A percentile compares a stretch with the other conserved stretches of the same genome.
These are phyloP conservation scores for Cephalotrichum gorgonifer DNA, from an alignment of 2,329 filamentous ascomycete genomes.

Conservation along the genomic window DNA sequence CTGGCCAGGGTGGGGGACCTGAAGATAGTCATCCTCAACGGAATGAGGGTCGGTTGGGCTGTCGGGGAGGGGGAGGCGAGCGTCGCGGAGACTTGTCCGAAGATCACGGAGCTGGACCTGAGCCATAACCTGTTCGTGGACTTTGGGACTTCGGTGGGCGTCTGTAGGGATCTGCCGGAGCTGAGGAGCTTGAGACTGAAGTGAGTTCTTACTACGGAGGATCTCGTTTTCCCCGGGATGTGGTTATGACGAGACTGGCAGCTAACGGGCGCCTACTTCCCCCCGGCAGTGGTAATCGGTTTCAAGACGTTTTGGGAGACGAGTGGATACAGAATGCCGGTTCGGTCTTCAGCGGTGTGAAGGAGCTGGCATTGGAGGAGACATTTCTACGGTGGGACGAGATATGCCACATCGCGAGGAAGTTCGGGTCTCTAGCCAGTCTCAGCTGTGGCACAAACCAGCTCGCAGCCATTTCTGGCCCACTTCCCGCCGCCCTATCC, in stretches of 20 bases:
- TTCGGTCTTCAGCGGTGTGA: constrained; percentile 37
- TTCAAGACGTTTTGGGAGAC: constrained; percentile 33
- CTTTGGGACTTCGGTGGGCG: constrained; percentile 55
- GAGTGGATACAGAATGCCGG: constrained; percentile 18
- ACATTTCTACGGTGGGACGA: constrained; percentile 58
- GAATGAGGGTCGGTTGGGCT: constrained; percentile 45
- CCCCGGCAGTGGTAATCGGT: constrained; percentile 59
- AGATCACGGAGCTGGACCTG: constrained; percentile 71
- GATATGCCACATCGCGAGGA: constrained; percentile 40
- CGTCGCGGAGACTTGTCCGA: constrained; percentile 45
- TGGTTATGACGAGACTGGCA: background rate
- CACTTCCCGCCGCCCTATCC: constrained; percentile 27
- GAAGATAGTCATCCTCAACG: constrained; percentile 73
- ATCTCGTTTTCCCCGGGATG: background rate
- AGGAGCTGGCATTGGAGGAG: constrained; percentile 55
- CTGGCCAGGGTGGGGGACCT: constrained; percentile 71
- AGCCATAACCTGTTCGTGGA: constrained; percentile 71
- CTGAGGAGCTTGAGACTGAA: constrained; percentile 60
- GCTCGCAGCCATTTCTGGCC: constrained; percentile 38
- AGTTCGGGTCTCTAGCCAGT: constrained; percentile 40
- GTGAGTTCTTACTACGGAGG: constrained; percentile 44
- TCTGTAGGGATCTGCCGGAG: constrained; percentile 60
- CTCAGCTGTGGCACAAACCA: constrained; percentile 49
- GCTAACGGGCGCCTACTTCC: constrained; percentile 1
- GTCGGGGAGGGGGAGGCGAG: constrained; percentile 13